Percentiles rank a stretch among this genome's conserved stretches.
These are phyloP conservation scores for Euphorbia pulcherrima DNA, from an alignment of 345 rosid genomes.

Conservation along the genomic window DNA sequence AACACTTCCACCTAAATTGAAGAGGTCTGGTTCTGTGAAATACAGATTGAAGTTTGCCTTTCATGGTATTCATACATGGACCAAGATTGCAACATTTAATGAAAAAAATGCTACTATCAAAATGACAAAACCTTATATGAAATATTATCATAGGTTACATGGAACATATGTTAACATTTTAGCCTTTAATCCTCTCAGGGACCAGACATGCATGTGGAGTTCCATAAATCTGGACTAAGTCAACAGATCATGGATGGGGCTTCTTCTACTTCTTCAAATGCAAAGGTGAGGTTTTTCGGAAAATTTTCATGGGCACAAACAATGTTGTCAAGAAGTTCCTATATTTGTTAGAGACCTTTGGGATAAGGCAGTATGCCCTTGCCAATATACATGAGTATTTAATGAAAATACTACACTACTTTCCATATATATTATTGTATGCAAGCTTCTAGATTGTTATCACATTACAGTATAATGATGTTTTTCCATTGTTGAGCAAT, in stretches of 20 bases:
- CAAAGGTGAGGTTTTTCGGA: slow-evolving; percentile 12
- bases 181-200: slow-evolving; percentile 11
- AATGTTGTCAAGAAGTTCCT: not conserved
- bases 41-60: not conserved
- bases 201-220: slow-evolving; percentile 26
- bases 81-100: not conserved
- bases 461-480: not conserved
- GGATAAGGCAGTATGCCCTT: not conserved
- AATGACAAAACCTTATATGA: not conserved
- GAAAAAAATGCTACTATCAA: not conserved
- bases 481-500: not conserved
- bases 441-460: not conserved
- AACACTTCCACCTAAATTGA: not conserved
- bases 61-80: not conserved
- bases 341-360: not conserved
- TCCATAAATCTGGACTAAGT: slow-evolving; percentile 14
- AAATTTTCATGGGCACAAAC: not conserved
- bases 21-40: not conserved
- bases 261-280: slow-evolving; percentile 23
- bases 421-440: not conserved
- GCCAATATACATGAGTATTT: not conserved
- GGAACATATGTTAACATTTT: not conserved
- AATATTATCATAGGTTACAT: not conserved
- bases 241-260: slow-evolving; percentile 20
- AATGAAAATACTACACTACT: not conserved